Conservation (phyloP, 2,329 filamentous ascomycete genomes). For the Exophiala calicioides region DNA sequence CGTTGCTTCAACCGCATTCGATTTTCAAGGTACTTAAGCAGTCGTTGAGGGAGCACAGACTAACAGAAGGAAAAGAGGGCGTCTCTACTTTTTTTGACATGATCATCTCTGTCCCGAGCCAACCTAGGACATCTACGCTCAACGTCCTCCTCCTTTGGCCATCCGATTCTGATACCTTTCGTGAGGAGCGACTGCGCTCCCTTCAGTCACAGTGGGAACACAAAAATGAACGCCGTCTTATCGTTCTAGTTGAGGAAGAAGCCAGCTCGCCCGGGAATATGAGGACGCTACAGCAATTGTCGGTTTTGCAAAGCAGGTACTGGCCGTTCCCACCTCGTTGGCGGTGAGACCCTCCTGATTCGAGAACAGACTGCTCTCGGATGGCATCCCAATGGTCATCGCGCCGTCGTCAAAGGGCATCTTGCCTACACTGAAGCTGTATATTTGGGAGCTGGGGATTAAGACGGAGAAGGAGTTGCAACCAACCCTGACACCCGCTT, state of each 20-base stretch:
- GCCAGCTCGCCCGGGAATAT: not conserved
- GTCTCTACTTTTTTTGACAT: constrained; percentile 4
- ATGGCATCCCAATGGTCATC: constrained; percentile 2
- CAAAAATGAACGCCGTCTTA: constrained; percentile 1
- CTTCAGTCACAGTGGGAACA: not conserved
- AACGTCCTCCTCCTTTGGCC: constrained; percentile 19
- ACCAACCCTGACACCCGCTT: constrained; percentile 14
- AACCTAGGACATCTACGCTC: not conserved
- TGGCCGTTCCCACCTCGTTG: not conserved
- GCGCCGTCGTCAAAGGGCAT: constrained; percentile 8
- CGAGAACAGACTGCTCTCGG: constrained; percentile 6
- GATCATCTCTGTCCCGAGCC: constrained; percentile 10
- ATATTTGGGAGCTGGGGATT: constrained; percentile 9
- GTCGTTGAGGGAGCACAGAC: not conserved
- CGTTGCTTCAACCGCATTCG: constrained; percentile 25
- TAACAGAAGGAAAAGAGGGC: constrained; percentile 13
- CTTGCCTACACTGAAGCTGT: constrained; percentile 10
- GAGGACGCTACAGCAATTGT: constrained; percentile 1
- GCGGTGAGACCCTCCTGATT: not conserved
- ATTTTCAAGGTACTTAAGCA: constrained; percentile 35
- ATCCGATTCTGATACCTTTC: constrained; percentile 1
- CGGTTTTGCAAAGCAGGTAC: constrained; percentile 7
- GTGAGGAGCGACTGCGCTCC: not conserved
- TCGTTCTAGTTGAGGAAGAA: constrained; percentile 9
- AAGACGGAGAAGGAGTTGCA: not conserved